Evolutionary conservation across 106 monocot genomes (phyloP), one percentile per base, ranked within the genome.

Genomic region (Allium cepa): DNA sequence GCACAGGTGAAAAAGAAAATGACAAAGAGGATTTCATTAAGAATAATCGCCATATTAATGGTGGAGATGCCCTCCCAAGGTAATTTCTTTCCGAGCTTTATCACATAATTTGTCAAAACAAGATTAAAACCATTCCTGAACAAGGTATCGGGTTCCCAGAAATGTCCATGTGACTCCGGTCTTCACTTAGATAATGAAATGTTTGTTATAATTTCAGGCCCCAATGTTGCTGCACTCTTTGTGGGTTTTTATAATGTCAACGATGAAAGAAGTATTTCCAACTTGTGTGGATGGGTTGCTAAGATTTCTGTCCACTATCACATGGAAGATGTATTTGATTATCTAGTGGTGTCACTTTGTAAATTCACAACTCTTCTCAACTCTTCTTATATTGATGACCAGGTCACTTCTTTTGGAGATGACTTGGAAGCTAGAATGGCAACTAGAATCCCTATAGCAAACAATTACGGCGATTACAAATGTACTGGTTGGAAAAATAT

Each of bases 1-100:
- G 70, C 80, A 69, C 82, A 78, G 72, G 90, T 90, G 22, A 90
- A 83, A 70, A 90, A 80, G 76, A 90, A 90, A 80, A 90, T 82
- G 90, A 83, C 4, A 85, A 90, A 62, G 82, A 90, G 66, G 90
- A 90, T 57, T 90, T 90, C 64, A 85, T 85, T 15, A 62, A 78
- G 55, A 90, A 90, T 61, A 90, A 90, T 67, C 82, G 90, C 71
- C 77, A 57, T 59, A 90, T 90, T 8, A 90, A 90, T 70, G 85
- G 77, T 57, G 89, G 85, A 49, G 80, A 64, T 68, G 90, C 85
- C 59, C 82, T 90, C 36, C 90, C 90, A 16, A 79, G 83, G 69
- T 85, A 90, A 22, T 90, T 82, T 63, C 58, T 90, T 18, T 85
- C 80, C 12, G 82, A 90, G 62, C 77, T 85, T 9, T 90, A 85